A percentile compares a stretch with the other conserved stretches of the same genome.
These are phyloP conservation scores for Macrolepiota dolichaula DNA, from an alignment of 768 basidiomycete genomes.

Conservation along the genomic window DNA sequence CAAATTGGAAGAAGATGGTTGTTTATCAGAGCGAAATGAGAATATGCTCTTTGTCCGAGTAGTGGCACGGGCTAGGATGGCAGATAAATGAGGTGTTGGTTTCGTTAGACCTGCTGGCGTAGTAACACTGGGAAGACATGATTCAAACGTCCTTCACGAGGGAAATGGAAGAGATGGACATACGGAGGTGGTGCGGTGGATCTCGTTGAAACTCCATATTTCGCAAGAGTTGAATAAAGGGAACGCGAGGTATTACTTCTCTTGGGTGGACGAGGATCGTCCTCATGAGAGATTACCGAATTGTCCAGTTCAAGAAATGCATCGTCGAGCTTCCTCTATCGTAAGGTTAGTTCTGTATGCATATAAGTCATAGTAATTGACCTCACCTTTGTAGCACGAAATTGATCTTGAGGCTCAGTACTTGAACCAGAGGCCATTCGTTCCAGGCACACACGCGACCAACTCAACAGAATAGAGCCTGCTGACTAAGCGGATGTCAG, in stretches of 20 bases:
- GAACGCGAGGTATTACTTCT: conserved; percentile 50
- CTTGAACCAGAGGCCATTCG: conserved; percentile 3
- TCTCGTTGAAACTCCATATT: conserved; percentile 53
- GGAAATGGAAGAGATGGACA: not conserved
- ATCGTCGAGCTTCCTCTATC: conserved; percentile 78
- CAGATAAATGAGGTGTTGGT: conserved; percentile 65
- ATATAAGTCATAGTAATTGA: not conserved
- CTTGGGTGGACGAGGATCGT: conserved; percentile 49
- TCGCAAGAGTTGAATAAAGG: conserved; percentile 74
- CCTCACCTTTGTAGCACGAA: conserved; percentile 39
- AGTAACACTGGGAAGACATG: conserved; percentile 3
- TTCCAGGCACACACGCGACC: not conserved
- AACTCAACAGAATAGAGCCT: not conserved
- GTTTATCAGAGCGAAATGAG: conserved; percentile 38
- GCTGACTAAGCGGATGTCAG: conserved; percentile 4
- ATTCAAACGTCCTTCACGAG: not conserved
- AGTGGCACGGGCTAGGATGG: conserved; percentile 67
- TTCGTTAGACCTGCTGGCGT: conserved; percentile 34
- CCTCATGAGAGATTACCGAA: conserved; percentile 44
- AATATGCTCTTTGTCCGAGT: conserved; percentile 49
- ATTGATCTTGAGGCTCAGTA: not conserved
- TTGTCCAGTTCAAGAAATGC: conserved; percentile 71
- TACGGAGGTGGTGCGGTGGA: not conserved
- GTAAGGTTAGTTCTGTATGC: not conserved
- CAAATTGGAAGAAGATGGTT: conserved; percentile 27